Evolutionary conservation across 2,329 filamentous ascomycete genomes (phyloP).

Genomic region (Cadophora sp.): DNA sequence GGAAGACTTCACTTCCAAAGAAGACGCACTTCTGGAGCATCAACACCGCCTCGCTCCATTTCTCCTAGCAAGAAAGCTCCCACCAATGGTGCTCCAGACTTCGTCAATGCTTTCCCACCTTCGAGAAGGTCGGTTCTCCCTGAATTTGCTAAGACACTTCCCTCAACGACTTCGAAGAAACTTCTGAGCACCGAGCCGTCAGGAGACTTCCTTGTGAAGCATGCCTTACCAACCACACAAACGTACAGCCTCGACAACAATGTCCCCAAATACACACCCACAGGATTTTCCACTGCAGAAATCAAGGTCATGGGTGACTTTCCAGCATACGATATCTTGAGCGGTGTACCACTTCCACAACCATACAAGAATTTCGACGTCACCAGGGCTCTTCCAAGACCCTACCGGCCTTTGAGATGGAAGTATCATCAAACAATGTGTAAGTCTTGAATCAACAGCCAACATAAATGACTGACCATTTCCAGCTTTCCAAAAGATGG

Average conservation of each 20-base stretch:
- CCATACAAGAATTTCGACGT: conserved; percentile 72
- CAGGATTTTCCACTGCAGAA: conserved; percentile 73
- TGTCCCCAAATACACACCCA: conserved; percentile 61
- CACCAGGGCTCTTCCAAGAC: conserved; percentile 70
- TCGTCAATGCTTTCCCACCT: conserved; percentile 38
- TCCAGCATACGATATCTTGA: conserved; percentile 77
- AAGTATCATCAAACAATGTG: conserved; percentile 91
- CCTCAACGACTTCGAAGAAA: conserved; percentile 31
- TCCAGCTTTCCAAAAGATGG: conserved; percentile 76
- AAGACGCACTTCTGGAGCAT: conserved; percentile 41
- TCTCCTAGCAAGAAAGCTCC: conserved; percentile 35
- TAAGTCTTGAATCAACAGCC: conserved; percentile 51
- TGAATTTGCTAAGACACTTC: conserved; percentile 35
- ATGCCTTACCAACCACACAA: conserved; percentile 36
- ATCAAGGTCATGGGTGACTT: conserved; percentile 76
- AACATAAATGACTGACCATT: conserved; percentile 21
- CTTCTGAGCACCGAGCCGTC: conserved; percentile 31
- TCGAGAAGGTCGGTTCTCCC: conserved; percentile 39
- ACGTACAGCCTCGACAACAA: conserved; percentile 39
- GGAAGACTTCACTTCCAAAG: conserved; percentile 37
- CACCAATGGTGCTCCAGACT: conserved; percentile 29
- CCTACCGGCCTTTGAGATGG: conserved; percentile 85
- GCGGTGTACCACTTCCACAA: conserved; percentile 73
- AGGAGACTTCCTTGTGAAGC: conserved; percentile 29
- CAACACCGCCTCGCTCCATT: conserved; percentile 43